phyloP scores from a whole-genome alignment of 805 yeast genomes.

The Saccharomycopsis guyanensis region DNA sequence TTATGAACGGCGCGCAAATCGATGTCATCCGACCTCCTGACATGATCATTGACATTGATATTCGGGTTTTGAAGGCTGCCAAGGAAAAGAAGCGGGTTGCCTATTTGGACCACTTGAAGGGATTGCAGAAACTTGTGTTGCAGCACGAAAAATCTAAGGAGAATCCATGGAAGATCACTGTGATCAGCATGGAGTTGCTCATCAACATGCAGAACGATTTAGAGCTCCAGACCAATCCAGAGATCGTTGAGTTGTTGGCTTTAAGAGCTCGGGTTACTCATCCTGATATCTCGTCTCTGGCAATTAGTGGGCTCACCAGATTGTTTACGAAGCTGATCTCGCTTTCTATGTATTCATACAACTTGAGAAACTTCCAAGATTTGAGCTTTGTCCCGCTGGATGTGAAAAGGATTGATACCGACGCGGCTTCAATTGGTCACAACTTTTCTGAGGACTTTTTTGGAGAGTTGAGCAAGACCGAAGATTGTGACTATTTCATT shows the following conservation, averaged over 20 bases:
- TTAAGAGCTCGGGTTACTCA: slow-evolving; percentile 50
- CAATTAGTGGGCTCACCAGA: slow-evolving; percentile 53
- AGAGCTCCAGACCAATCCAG: slow-evolving; percentile 38
- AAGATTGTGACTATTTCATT: slow-evolving; percentile 43
- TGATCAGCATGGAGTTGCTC: slow-evolving; percentile 42
- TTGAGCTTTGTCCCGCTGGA: slow-evolving; percentile 31
- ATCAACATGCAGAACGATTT: slow-evolving; percentile 45
- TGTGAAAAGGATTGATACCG: slow-evolving; percentile 38
- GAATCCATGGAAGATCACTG: slow-evolving; percentile 51
- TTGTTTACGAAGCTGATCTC: slow-evolving; percentile 39
- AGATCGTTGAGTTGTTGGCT: slow-evolving; percentile 37
- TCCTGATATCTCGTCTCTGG: slow-evolving; percentile 55
- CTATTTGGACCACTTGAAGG: slow-evolving; percentile 34
- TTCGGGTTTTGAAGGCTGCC: slow-evolving; percentile 52
- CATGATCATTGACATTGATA: slow-evolving; percentile 45
- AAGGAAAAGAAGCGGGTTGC: slow-evolving; percentile 48
- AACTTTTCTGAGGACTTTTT: slow-evolving; percentile 37
- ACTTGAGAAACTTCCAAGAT: slow-evolving; percentile 37
- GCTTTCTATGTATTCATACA: slow-evolving; percentile 41
- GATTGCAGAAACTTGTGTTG: slow-evolving; percentile 34
- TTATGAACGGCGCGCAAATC: slow-evolving; percentile 35
- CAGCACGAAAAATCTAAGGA: slow-evolving; percentile 23
- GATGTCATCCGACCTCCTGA: slow-evolving; percentile 57
- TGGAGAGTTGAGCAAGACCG: slow-evolving; percentile 41
- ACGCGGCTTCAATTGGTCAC: slow-evolving; percentile 23